Percentiles rank a stretch among this genome's conserved stretches.
phyloP scores from a whole-genome alignment of 1,139 yeast genomes.

The Blastobotrys capitulatus region DNA sequence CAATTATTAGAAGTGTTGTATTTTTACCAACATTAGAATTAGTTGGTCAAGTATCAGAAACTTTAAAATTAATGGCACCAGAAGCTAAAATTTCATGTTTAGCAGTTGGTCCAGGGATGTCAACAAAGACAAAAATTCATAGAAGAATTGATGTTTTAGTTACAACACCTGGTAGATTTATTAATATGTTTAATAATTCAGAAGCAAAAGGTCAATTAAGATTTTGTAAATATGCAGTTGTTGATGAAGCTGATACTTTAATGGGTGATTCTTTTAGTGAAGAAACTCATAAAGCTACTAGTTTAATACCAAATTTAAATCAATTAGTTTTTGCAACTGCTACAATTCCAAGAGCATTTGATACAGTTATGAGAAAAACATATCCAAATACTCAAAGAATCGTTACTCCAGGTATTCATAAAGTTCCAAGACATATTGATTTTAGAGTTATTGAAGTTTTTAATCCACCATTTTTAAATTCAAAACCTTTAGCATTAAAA shows the following conservation, averaged over 20 bases:
- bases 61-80: slow-evolving; percentile 46
- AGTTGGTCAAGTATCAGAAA: slow-evolving; percentile 67
- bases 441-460: slow-evolving; percentile 72
- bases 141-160: slow-evolving; percentile 69
- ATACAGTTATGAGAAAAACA: slow-evolving; percentile 50
- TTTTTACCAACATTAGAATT: slow-evolving; percentile 86
- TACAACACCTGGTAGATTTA: slow-evolving; percentile 60
- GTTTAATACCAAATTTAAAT: slow-evolving; percentile 47
- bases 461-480: slow-evolving; percentile 71
- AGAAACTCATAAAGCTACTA: slow-evolving; percentile 57
- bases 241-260: slow-evolving; percentile 95
- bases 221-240: slow-evolving; percentile 50
- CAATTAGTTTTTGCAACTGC: slow-evolving; percentile 82
- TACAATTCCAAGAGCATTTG: slow-evolving; percentile 78
- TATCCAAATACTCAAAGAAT: slow-evolving; percentile 68
- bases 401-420: slow-evolving; percentile 77
- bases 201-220: slow-evolving; percentile 23
- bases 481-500: slow-evolving; percentile 76
- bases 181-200: slow-evolving; percentile 15
- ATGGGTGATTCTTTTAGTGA: slow-evolving; percentile 78
- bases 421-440: slow-evolving; percentile 68
- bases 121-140: slow-evolving; percentile 33
- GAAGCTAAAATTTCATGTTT: slow-evolving; percentile 27
- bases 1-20: slow-evolving; percentile 61
- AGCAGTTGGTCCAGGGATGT: slow-evolving; percentile 19